A percentile compares a stretch with the other conserved stretches of the same genome.
These are phyloP conservation scores for Sanghuangporus sanghuang DNA, from an alignment of 1,284 basidiomycete genomes.

Conservation along the genomic window DNA sequence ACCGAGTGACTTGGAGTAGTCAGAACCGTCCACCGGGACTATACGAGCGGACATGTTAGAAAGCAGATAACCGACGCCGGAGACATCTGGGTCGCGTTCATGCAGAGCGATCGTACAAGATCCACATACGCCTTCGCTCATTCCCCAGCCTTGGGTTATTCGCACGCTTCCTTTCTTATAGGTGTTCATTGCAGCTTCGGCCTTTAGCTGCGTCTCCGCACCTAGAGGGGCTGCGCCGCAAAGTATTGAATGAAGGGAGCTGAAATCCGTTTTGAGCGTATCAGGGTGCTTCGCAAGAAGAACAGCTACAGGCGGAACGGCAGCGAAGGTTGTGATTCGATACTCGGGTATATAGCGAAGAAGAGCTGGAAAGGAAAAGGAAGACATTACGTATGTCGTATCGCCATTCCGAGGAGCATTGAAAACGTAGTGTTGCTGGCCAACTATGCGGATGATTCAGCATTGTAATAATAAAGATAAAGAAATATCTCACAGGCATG, in stretches of 20 bases:
- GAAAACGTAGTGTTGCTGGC: conserved; percentile 1
- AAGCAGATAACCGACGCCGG: conserved; percentile 38
- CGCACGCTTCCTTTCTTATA: neutral
- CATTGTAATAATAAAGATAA: neutral
- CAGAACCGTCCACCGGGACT: conserved; percentile 51
- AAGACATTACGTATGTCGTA: conserved; percentile 9
- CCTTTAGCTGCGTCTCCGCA: conserved; percentile 29
- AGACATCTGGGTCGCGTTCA: conserved; percentile 7
- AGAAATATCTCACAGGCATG: conserved; percentile 17
- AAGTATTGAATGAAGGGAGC: conserved; percentile 36
- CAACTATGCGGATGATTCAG: neutral
- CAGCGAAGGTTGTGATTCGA: conserved; percentile 35
- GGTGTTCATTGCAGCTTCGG: conserved; percentile 28
- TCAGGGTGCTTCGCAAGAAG: conserved; percentile 30
- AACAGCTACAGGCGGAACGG: conserved; percentile 51
- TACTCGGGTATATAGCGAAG: conserved; percentile 32
- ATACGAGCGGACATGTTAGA: conserved; percentile 60
- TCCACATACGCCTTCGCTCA: conserved; percentile 10
- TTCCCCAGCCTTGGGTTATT: conserved; percentile 14
- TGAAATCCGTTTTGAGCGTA: conserved; percentile 41
- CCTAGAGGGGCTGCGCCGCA: conserved; percentile 49
- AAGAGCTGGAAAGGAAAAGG: conserved; percentile 4
- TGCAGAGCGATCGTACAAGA: neutral
- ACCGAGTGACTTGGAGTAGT: conserved; percentile 32
- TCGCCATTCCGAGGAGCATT: neutral